Evolutionary conservation across 179 eudicot genomes (phyloP).

Genomic region (Pouteria campechiana): DNA sequence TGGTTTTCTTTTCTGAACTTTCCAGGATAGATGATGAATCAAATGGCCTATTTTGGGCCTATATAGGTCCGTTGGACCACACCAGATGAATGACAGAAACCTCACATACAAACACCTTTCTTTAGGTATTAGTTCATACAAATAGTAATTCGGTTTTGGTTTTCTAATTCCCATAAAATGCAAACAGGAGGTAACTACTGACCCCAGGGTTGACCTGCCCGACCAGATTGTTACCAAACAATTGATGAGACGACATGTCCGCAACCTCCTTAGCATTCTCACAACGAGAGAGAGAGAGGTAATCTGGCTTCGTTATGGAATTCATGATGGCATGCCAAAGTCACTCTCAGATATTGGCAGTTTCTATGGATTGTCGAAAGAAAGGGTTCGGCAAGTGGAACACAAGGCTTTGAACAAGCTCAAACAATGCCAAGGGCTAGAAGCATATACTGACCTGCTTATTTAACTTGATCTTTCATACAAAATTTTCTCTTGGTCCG

Average conservation of each 20-base stretch:
- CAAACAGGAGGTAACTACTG: constrained; percentile 70
- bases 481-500: no score
- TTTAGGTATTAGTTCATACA: no score
- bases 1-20: no score
- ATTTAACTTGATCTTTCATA: constrained; percentile 6
- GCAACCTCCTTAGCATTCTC: constrained; percentile 45
- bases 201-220: constrained; percentile 49
- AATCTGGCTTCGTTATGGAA: constrained; percentile 56
- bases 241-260: constrained; percentile 64
- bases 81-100: no score
- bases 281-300: constrained; percentile 54
- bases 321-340: constrained; percentile 29
- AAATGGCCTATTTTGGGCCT: no score
- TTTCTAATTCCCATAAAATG: no score
- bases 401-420: constrained; percentile 64
- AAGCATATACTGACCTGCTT: constrained; percentile 54
- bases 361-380: constrained; percentile 66
- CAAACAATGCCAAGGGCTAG: constrained; percentile 60
- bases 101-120: no score
- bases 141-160: no score
- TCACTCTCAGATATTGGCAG: constrained; percentile 66
- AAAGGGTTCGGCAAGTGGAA: constrained; percentile 79
- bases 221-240: constrained; percentile 39
- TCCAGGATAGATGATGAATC: no score
- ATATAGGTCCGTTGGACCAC: no score